Conservation (phyloP, 2,329 filamentous ascomycete species). For the Colletotrichum euphorbiae region DNA sequence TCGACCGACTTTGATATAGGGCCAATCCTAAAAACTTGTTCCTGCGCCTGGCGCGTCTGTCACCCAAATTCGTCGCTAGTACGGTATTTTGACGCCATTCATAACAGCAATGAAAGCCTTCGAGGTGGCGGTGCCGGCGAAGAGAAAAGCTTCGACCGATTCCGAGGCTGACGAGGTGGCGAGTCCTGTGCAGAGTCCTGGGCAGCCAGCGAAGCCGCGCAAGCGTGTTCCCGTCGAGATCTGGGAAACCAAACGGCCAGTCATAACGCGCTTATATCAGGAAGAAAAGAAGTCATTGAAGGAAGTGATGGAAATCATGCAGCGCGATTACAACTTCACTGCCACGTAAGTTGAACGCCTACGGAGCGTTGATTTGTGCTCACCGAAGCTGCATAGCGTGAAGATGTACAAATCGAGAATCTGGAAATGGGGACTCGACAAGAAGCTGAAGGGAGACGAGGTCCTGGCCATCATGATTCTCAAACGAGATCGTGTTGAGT, state of each 20-base stretch:
- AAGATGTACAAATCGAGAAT: conserved; percentile 59
- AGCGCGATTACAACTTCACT: conserved; percentile 51
- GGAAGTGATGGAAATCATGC: conserved; percentile 54
- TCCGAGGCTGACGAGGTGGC: conserved; percentile 47
- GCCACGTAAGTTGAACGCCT: conserved; percentile 50
- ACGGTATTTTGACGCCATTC: neutral
- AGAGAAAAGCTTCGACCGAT: conserved; percentile 44
- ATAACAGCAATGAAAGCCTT: conserved; percentile 10
- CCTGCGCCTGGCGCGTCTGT: neutral
- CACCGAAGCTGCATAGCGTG: conserved; percentile 44
- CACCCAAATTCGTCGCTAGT: neutral
- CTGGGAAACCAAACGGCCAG: conserved; percentile 50
- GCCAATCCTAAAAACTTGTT: neutral
- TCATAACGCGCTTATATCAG: conserved; percentile 54
- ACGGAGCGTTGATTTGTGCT: conserved; percentile 2
- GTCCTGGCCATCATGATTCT: conserved; percentile 53
- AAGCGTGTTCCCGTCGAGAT: conserved; percentile 49
- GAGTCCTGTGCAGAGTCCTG: conserved; percentile 41
- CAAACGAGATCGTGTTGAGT: conserved; percentile 51
- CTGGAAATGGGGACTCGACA: conserved; percentile 56
- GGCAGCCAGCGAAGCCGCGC: conserved; percentile 31
- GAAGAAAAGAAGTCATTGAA: conserved; percentile 55
- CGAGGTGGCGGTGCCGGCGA: conserved; percentile 24
- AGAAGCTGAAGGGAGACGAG: conserved; percentile 56
- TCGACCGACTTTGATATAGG: conserved; percentile 5